Percentiles rank a stretch among this genome's conserved stretches.
Evolutionary conservation across 768 basidiomycete genomes (phyloP).

Genomic region (Leccinellum luteum): DNA sequence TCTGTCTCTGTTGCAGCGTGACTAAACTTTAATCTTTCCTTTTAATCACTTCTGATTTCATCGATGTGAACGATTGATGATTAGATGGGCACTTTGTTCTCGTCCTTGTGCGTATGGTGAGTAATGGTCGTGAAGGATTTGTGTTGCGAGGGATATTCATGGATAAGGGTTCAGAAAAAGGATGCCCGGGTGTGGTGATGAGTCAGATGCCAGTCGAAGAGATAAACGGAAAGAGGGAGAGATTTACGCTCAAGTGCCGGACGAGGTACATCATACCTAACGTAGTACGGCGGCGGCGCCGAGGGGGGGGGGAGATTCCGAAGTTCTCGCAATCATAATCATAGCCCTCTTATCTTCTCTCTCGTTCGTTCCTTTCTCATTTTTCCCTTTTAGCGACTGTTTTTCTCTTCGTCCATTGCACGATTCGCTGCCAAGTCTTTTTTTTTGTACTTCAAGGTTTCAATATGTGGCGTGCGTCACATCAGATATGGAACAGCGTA

Average conservation of each 20-base stretch:
- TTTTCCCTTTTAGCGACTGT: background rate
- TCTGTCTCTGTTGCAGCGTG: background rate
- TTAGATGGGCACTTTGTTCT: background rate
- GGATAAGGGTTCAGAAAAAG: background rate
- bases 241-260: background rate
- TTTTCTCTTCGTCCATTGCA: background rate
- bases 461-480: background rate
- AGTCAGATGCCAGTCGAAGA: background rate
- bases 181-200: no score
- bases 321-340: background rate
- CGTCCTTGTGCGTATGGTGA: background rate
- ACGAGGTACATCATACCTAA: background rate
- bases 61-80: background rate
- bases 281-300: background rate
- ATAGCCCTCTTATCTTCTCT: background rate
- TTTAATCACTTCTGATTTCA: background rate
- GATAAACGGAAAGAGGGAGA: background rate
- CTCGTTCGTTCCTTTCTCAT: background rate
- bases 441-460: background rate
- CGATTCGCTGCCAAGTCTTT: background rate
- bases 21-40: background rate
- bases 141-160: background rate
- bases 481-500: background rate
- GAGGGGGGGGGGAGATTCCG: background rate
- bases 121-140: background rate